Percentiles rank a stretch among this genome's conserved stretches.
Evolutionary conservation across 345 rosid genomes (phyloP).

Genomic region (Reutealis trisperma): DNA sequence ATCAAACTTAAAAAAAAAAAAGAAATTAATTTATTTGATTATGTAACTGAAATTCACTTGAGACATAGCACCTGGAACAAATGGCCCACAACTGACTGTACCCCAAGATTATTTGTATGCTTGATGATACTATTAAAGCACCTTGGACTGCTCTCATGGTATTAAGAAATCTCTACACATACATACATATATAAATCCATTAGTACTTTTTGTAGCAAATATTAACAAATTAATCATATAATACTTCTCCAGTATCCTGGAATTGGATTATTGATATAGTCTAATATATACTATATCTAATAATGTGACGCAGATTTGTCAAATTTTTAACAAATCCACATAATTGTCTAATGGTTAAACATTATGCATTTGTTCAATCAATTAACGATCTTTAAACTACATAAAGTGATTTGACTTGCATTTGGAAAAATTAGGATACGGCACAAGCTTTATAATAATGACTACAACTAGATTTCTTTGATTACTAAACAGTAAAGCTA

Average conservation of each 20-base stretch:
- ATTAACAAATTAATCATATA: not conserved
- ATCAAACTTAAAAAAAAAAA: not conserved
- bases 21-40: not conserved
- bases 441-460: too few relatives aligned
- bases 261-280: not conserved
- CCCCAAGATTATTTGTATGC: slow-evolving; percentile 89
- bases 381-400: too few relatives aligned
- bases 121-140: slow-evolving; percentile 91
- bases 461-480: not conserved
- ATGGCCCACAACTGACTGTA: slow-evolving; percentile 97
- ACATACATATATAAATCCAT: slow-evolving; percentile 16
- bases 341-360: too few relatives aligned
- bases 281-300: too few relatives aligned
- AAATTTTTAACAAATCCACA: too few relatives aligned
- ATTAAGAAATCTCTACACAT: slow-evolving; percentile 65
- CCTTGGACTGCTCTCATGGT: slow-evolving; percentile 99
- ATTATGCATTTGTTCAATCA: not conserved
- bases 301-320: too few relatives aligned
- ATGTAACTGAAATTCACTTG: not conserved
- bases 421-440: too few relatives aligned
- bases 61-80: slow-evolving; percentile 68
- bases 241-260: not conserved
- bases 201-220: not conserved
- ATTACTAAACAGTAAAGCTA: not conserved
- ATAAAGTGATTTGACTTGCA: not conserved